Percentiles rank a stretch among this genome's conserved stretches.
Evolutionary conservation across 78 protist genomes (phyloP).

Genomic region (Dictyostelium capitatum): DNA sequence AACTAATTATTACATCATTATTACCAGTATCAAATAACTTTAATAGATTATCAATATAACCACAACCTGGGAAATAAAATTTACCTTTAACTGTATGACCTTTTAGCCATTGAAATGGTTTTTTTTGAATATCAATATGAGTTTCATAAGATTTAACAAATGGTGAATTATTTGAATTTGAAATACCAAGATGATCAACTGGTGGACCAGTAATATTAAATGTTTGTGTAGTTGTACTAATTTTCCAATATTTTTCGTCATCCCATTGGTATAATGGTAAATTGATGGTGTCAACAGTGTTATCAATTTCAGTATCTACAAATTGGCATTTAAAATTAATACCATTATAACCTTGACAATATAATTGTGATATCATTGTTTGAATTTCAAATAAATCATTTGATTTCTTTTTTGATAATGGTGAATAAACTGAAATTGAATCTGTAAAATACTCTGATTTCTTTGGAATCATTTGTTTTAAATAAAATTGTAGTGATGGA

Average conservation of each 20-base stretch:
- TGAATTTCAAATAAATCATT: background rate
- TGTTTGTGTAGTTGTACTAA: background rate
- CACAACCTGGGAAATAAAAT: constrained; percentile 50
- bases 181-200: background rate
- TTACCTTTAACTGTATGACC: constrained; percentile 42
- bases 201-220: background rate
- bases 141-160: constrained; percentile 16
- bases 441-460: no score
- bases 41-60: constrained; percentile 33
- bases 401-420: background rate
- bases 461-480: background rate
- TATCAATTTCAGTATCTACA: background rate
- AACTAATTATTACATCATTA: constrained; percentile 5
- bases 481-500: constrained; percentile 17
- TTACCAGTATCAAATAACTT: background rate
- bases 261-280: constrained; percentile 33
- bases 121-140: background rate
- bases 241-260: background rate
- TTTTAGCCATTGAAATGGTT: constrained; percentile 39
- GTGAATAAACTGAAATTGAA: background rate
- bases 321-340: constrained; percentile 1
- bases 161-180: background rate
- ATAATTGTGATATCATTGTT: background rate
- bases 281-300: no score
- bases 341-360: background rate